Base-by-base conservation (phyloP, 2,329 filamentous ascomycete species). In the Cladophialophora chaetospira region DNA sequence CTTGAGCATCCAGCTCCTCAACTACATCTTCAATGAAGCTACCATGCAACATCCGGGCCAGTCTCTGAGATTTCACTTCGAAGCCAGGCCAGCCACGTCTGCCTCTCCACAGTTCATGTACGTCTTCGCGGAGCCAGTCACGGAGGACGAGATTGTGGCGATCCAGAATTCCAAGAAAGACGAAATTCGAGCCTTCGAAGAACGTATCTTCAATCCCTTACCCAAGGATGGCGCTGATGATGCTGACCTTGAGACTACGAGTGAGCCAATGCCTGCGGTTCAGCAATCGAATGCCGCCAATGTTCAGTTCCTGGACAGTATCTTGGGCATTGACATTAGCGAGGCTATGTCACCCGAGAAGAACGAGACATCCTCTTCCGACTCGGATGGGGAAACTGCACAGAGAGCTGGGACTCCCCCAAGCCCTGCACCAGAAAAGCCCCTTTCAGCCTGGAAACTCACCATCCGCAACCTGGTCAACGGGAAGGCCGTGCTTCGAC, bases 41-140 rank as follows among this genome's bases (percentile, higher is more conserved):
- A 90, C 88, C 0, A 74, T 81, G 38, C 85, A 82, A 62, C 97
- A 87, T 67, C 94, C 94, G 0, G 79, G 87, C 40, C 65, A 80
- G 71, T 90, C 90, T 1, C 75, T 97, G 4, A 87, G 91, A 9
- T 70, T 97, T 33, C 87, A 92, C 70, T 87, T 96, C 57, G 91
- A 97, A 70, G 89, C 91, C 1, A 82, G 89, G 57, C 77, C 81
- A 53, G 68, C 68, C 9, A 75, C 77, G 1, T 40, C 65, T 35
- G 51, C 47, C 8, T 53, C 55, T 13, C 40, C 78, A 5, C 82
- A 88, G 0, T 85, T 88, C 66, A 92, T 96, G 83, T 93, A 96
- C 68, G 84, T 97, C 51, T 96, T 96, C 68, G 92, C 87, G 11
- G 88, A 96, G 71, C 92, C 94, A 3, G 86, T 97, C 51, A 82